Evolutionary conservation across 2,329 filamentous ascomycete genomes (phyloP).

Genomic region (Aureobasidium sp.): DNA sequence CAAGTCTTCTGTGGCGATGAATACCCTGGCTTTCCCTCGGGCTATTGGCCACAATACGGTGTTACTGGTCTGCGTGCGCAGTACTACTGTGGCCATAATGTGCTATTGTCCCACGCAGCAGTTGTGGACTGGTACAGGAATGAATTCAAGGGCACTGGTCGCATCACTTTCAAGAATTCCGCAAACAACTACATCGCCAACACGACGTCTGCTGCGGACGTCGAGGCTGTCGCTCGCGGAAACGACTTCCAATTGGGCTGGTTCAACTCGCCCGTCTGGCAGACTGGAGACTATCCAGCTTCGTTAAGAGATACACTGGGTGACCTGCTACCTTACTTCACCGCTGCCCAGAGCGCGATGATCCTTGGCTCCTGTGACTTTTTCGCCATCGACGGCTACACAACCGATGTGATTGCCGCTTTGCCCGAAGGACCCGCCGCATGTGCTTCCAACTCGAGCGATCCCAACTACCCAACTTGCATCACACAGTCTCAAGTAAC

Average conservation of each 20-base stretch:
- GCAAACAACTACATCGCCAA: constrained; percentile 30
- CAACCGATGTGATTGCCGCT: constrained; percentile 45
- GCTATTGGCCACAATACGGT: constrained; percentile 28
- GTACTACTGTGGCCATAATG: constrained; percentile 29
- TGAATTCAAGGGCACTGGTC: constrained; percentile 27
- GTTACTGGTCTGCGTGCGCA: constrained; percentile 19
- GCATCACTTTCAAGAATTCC: constrained; percentile 33
- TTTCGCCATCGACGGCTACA: constrained; percentile 45
- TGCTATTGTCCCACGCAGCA: constrained; percentile 28
- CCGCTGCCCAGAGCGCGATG: constrained; percentile 10
- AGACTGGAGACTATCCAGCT: constrained; percentile 33
- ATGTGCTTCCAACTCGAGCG: constrained; percentile 33
- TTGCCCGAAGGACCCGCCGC: constrained; percentile 33
- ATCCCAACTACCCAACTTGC: constrained; percentile 35
- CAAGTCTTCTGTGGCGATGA: constrained; percentile 12
- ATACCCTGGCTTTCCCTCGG: constrained; percentile 4
- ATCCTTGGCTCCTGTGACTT: constrained; percentile 22
- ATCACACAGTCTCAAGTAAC: constrained; percentile 21
- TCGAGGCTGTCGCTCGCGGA: constrained; percentile 22
- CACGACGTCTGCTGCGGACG: constrained; percentile 27
- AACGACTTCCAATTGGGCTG: constrained; percentile 27
- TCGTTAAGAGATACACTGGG: constrained; percentile 28
- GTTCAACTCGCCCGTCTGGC: constrained; percentile 39
- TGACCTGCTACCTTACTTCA: constrained; percentile 26
- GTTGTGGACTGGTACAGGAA: constrained; percentile 33